Conservation (phyloP, 1,284 basidiomycete species). For the Pseudozyma sp. region DNA sequence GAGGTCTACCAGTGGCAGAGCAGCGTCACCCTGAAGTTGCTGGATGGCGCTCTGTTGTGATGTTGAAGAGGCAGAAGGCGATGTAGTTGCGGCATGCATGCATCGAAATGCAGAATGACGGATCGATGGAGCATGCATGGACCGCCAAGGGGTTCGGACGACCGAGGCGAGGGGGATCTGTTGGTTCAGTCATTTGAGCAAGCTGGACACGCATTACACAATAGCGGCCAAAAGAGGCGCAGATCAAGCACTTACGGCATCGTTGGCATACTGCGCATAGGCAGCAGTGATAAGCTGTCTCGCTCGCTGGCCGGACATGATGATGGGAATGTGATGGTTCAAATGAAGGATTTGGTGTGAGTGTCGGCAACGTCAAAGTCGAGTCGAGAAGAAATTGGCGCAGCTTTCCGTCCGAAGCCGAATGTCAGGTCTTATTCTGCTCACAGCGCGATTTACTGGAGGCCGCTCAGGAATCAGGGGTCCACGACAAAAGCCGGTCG, state of each 20-base stretch:
- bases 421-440: background rate
- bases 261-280: conserved; percentile 53
- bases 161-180: conserved; percentile 33
- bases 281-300: conserved; percentile 51
- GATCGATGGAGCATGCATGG: background rate
- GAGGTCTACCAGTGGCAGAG: conserved; percentile 42
- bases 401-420: background rate
- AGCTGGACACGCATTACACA: conserved; percentile 8
- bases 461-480: background rate
- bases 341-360: background rate
- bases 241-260: conserved; percentile 34
- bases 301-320: conserved; percentile 47
- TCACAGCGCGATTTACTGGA: background rate
- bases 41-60: conserved; percentile 43
- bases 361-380: background rate
- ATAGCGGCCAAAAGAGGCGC: background rate
- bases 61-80: background rate
- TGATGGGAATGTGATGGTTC: conserved; percentile 10
- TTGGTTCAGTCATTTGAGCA: conserved; percentile 45
- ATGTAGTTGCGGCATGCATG: background rate
- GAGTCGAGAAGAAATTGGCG: conserved; percentile 2
- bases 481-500: conserved; percentile 2
- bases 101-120: conserved; percentile 1
- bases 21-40: conserved; percentile 44
- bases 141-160: conserved; percentile 11